Evolutionary conservation across 2,329 filamentous ascomycete species (phyloP), one percentile per base, ranked within the genome.

Genomic region (Ascochyta lentis): DNA sequence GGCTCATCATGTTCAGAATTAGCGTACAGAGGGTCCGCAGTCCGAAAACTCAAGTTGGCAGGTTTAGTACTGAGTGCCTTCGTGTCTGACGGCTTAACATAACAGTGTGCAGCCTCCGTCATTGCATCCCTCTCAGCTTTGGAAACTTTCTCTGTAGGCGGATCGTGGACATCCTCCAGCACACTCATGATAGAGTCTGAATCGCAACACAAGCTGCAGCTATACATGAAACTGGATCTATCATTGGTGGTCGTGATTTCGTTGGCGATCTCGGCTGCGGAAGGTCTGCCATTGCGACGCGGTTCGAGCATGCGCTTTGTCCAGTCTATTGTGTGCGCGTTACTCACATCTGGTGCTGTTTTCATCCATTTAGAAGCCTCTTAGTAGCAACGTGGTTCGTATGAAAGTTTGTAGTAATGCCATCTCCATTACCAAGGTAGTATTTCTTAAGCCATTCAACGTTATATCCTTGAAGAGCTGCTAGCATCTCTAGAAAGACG

Each of bases 401-500:
- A 26, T 59, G 35, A 19, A 37, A 62, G 29, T 56, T 22, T 4
- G 26, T 27, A 7, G 54, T 15, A 7, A 6, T 8, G 15, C 13
- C 26, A 34, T 7, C 27, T 29, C 13, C 52, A 37, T 13, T 45
- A 12, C 10, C 10, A 13, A 13, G 10, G 31, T 33, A 33, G 10
- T 13, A 33, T 10, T 9, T 10, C 12, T 23, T 43, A 31, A 56
- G 39, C 31, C 31, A 56, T 2, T 48, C 27, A 2, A 59, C 35
- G 27, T 59, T 42, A 1, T 31, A 15, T 0, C 59, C 56, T 3
- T 47, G 23, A 1, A 65, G 37, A 1, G 56, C 51, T 13, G 57
- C 49, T 2, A 38, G 16, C 56, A 62, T 65, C 35, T 65, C 64
- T 8, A 67, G 16, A 37, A 64, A 67, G 9, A 65, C 62, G 33